A percentile compares a stretch with the other conserved stretches of the same genome.
phyloP scores from a whole-genome alignment of 108 stramenopile species.

The Nitzschia palea region DNA sequence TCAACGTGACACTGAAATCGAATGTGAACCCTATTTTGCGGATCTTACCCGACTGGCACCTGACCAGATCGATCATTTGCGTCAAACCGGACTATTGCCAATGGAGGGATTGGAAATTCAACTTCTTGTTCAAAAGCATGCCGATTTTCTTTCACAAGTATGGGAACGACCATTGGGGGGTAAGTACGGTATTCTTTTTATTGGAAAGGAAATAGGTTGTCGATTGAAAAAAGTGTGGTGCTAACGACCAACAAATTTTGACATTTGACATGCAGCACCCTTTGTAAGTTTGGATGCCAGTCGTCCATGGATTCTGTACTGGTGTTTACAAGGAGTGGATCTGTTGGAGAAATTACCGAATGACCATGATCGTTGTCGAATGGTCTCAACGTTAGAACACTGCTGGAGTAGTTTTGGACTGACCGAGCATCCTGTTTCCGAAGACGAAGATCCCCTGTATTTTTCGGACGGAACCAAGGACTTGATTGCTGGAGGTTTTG shows the following conservation, averaged over 20 bases:
- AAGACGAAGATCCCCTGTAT: constrained; percentile 14
- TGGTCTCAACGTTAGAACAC: constrained; percentile 60
- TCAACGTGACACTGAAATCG: constrained; percentile 72
- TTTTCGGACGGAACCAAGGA: neutral
- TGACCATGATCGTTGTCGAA: constrained; percentile 44
- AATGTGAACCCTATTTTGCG: constrained; percentile 77
- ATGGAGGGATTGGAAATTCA: constrained; percentile 20
- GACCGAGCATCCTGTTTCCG: constrained; percentile 2
- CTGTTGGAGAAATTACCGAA: constrained; percentile 54
- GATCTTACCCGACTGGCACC: constrained; percentile 48
- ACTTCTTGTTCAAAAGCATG: constrained; percentile 46
- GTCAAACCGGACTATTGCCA: constrained; percentile 58
- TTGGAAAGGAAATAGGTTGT: neutral
- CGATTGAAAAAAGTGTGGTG: neutral
- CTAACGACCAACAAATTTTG: neutral
- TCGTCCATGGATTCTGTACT: constrained; percentile 96
- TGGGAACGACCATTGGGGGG: constrained; percentile 26
- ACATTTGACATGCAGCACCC: constrained; percentile 22
- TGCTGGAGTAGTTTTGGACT: constrained; percentile 42
- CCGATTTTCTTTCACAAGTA: constrained; percentile 36
- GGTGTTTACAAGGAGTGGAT: constrained; percentile 93
- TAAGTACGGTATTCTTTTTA: neutral
- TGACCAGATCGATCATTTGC: constrained; percentile 55
- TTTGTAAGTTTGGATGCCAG: constrained; percentile 92
- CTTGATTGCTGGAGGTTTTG: constrained; percentile 85